Evolutionary conservation across 768 basidiomycete genomes (phyloP).

Genomic region (Lentinula boryana): DNA sequence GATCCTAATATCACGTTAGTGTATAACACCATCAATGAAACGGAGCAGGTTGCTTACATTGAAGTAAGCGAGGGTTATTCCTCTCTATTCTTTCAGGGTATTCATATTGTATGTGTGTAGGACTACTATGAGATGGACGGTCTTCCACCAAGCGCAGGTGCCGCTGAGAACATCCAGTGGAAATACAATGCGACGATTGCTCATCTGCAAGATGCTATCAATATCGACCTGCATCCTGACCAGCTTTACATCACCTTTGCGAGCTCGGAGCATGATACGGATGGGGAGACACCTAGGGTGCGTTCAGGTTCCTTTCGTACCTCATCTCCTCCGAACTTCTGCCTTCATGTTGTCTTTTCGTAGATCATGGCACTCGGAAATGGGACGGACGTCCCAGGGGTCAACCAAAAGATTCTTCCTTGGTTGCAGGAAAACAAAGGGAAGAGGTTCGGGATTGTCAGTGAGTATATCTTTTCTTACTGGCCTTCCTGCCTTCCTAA

Average conservation of each 20-base stretch:
- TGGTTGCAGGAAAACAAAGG: conserved; percentile 37
- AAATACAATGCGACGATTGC: conserved; percentile 36
- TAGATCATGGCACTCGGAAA: conserved; percentile 41
- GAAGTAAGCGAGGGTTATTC: conserved; percentile 21
- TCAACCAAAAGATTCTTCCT: conserved; percentile 38
- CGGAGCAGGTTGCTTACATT: conserved; percentile 34
- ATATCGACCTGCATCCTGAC: conserved; percentile 24
- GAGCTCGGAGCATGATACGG: conserved; percentile 32
- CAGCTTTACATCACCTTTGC: conserved; percentile 45
- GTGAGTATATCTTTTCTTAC: conserved; percentile 21
- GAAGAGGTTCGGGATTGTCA: conserved; percentile 39
- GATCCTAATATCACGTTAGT: conserved; percentile 35
- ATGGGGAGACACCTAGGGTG: conserved; percentile 30
- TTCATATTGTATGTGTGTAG: conserved; percentile 4
- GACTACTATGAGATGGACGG: conserved; percentile 35
- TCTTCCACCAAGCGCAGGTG: conserved; percentile 26
- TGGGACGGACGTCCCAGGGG: conserved; percentile 27
- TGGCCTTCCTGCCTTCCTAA: not conserved
- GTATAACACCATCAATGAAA: conserved; percentile 27
- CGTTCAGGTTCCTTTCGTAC: not conserved
- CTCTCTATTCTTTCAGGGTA: not conserved
- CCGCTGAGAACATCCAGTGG: conserved; percentile 31
- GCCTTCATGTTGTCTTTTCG: not conserved
- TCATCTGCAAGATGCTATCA: conserved; percentile 36
- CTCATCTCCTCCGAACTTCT: not conserved